Evolutionary conservation across 2,329 filamentous ascomycete genomes (phyloP).

Genomic region (Colletotrichum falcatum): DNA sequence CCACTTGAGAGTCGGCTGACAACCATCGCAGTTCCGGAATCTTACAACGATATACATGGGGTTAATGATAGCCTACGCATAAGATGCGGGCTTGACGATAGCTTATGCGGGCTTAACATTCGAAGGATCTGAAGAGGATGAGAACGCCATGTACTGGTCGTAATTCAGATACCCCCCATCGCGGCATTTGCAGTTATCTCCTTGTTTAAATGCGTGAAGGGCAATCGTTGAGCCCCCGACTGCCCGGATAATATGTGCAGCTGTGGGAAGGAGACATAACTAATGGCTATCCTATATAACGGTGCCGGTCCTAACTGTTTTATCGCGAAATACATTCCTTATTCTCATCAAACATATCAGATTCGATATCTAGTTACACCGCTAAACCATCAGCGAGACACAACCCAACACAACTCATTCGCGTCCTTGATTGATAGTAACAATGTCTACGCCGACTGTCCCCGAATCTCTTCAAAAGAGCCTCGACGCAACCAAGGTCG

Average conservation of each 20-base stretch:
- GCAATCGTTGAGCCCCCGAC: too few species aligned
- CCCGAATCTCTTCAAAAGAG: constrained; percentile 32
- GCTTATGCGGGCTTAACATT: background rate
- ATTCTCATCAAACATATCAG: background rate
- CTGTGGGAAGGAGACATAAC: background rate
- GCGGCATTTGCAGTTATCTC: constrained; percentile 10
- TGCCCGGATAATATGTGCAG: background rate
- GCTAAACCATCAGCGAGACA: background rate
- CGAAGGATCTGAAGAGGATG: background rate
- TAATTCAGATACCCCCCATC: background rate
- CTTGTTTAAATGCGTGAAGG: background rate
- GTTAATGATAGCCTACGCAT: background rate
- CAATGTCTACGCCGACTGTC: constrained; percentile 18
- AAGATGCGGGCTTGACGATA: too few species aligned
- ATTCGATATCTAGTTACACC: fast-evolving
- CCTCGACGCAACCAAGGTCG: constrained; percentile 54
- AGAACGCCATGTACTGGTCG: background rate
- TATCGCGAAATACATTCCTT: background rate
- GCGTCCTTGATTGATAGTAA: background rate
- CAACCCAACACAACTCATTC: background rate
- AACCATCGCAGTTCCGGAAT: background rate
- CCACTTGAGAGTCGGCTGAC: background rate
- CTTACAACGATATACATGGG: background rate
- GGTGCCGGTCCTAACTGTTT: background rate
- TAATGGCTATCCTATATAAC: background rate